phyloP scores from a whole-genome alignment of 768 basidiomycete genomes.

The Leucogyrophana mollusca region DNA sequence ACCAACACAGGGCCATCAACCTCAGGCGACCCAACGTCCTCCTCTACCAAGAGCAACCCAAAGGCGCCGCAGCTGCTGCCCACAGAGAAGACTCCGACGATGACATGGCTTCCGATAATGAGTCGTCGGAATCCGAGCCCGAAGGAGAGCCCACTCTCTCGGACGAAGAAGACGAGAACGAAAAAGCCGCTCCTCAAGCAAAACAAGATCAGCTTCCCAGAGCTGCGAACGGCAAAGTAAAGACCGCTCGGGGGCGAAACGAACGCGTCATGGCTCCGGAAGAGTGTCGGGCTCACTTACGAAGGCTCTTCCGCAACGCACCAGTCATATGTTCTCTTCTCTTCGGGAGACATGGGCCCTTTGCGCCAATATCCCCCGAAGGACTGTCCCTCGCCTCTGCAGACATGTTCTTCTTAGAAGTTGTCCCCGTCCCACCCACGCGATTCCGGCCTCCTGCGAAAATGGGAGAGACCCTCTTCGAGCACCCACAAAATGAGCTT shows the following conservation, averaged over 20 bases:
- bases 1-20: slow-evolving; percentile 45
- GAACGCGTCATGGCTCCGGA: slow-evolving; percentile 90
- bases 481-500: slow-evolving; percentile 94
- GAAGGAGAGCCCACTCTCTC: slow-evolving; percentile 46
- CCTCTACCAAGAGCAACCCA: slow-evolving; percentile 39
- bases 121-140: slow-evolving; percentile 49
- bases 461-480: slow-evolving; percentile 90
- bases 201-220: slow-evolving; percentile 47
- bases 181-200: slow-evolving; percentile 20
- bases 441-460: slow-evolving; percentile 93
- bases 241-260: slow-evolving; percentile 75
- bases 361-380: slow-evolving; percentile 57
- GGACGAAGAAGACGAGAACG: slow-evolving; percentile 48
- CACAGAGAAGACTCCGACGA: slow-evolving; percentile 23
- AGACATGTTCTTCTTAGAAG: slow-evolving; percentile 98
- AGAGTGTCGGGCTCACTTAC: slow-evolving; percentile 93
- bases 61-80: slow-evolving; percentile 29
- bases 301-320: slow-evolving; percentile 85
- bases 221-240: slow-evolving; percentile 75
- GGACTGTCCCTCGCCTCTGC: slow-evolving; percentile 72
- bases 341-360: slow-evolving; percentile 91
- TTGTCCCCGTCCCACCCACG: slow-evolving; percentile 87
- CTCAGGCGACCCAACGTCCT: slow-evolving; percentile 79
- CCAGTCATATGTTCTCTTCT: slow-evolving; percentile 78
- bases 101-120: slow-evolving; percentile 42